These are phyloP conservation scores for Pseudognaphalium luteoalbum DNA, from an alignment of 129 eudicot genomes.

Conservation along the genomic window DNA sequence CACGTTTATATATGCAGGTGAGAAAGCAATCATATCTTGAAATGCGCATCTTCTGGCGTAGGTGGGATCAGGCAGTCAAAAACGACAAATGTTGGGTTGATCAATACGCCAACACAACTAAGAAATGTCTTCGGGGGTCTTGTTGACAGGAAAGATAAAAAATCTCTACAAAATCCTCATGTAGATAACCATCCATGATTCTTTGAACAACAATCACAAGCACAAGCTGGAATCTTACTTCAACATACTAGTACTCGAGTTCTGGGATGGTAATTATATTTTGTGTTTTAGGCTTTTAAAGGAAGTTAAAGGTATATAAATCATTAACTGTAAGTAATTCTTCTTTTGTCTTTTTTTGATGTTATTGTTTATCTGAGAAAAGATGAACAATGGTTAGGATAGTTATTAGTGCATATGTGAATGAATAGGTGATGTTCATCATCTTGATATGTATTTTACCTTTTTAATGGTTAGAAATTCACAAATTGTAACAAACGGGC, in stretches of 20 bases:
- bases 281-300: constrained; percentile 5
- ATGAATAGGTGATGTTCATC: constrained; percentile 13
- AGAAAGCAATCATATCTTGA: constrained; percentile 71
- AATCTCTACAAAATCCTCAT: not conserved
- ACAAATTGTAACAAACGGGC: not conserved
- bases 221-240: not conserved
- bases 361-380: not conserved
- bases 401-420: not conserved
- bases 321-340: constrained; percentile 14
- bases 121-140: constrained; percentile 10
- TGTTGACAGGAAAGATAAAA: not conserved
- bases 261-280: not conserved
- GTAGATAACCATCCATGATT: constrained; percentile 15
- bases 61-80: constrained; percentile 71
- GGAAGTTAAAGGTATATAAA: constrained; percentile 5
- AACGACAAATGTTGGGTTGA: constrained; percentile 79
- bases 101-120: constrained; percentile 38
- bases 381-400: not conserved
- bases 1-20: constrained; percentile 44
- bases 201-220: not conserved
- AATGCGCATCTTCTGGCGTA: constrained; percentile 57
- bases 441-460: constrained; percentile 8
- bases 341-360: not conserved
- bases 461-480: not conserved
- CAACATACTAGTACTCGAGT: not conserved